A percentile compares a stretch with the other conserved stretches of the same genome.
Evolutionary conservation across 805 yeast genomes (phyloP).

Genomic region (Saccharomycopsis amapae): DNA sequence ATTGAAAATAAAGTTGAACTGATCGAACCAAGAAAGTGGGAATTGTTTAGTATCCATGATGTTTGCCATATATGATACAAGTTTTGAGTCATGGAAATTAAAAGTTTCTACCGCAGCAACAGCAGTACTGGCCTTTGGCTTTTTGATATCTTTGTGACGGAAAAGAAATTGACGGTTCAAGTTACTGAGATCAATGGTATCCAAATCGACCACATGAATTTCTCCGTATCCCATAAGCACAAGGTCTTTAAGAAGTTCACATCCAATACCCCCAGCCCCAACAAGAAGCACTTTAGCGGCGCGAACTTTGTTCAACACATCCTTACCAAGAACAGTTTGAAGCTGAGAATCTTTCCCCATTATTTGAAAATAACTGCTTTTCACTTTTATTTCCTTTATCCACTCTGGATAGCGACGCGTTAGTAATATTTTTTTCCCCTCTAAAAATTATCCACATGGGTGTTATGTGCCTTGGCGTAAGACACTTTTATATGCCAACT

Average conservation of each 20-base stretch:
- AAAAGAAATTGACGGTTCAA: constrained; percentile 90
- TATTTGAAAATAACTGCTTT: neutral
- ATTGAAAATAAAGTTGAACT: constrained; percentile 76
- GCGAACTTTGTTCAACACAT: constrained; percentile 20
- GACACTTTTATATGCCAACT: too few relatives aligned
- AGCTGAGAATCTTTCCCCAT: constrained; percentile 12
- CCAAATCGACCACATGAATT: constrained; percentile 88
- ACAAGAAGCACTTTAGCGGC: constrained; percentile 63
- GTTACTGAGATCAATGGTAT: constrained; percentile 88
- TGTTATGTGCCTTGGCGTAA: too few relatives aligned
- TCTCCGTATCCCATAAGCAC: constrained; percentile 77
- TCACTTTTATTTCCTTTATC: neutral
- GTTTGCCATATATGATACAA: constrained; percentile 79
- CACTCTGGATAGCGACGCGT: too few relatives aligned
- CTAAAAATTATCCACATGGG: neutral
- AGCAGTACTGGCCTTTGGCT: constrained; percentile 82
- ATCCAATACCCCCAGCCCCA: constrained; percentile 97
- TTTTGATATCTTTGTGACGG: constrained; percentile 81
- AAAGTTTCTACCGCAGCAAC: constrained; percentile 72
- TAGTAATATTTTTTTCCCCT: neutral
- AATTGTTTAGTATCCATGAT: constrained; percentile 71
- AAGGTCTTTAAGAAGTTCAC: constrained; percentile 78
- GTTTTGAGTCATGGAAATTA: constrained; percentile 50
- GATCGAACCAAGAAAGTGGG: constrained; percentile 68
- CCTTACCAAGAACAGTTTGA: constrained; percentile 6